Base-by-base conservation (phyloP, 2,329 filamentous ascomycete genomes). In the Teratosphaeria pseudoeucalypti region DNA sequence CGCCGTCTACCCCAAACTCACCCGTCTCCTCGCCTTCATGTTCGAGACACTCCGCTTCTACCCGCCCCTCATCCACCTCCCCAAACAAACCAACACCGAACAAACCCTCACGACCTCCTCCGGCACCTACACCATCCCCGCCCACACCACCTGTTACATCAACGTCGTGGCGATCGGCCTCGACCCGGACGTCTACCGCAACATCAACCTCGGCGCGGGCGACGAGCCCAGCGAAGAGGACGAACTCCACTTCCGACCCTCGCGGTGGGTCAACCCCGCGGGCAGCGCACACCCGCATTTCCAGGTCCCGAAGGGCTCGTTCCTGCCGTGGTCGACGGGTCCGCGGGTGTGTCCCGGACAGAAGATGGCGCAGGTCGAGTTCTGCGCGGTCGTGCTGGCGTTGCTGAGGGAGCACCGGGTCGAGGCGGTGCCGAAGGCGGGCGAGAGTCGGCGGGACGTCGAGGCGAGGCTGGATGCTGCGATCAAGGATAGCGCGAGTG, bases 301-400 rank as follows among this genome's bases (percentile, higher is more conserved):
- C 58, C 69, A 70, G 16, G 75, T 76, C 0, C 63, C 70, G 0
- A 74, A 73, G 49, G 77, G 77, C 0, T 68, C 71, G 0, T 83
- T 76, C 61, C 52, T 77, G 1, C 75, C 80, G 0, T 83, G 80
- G 79, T 76, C 77, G 0, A 67, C 63, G 3, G 80, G 81, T 0
- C 78, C 79, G 11, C 67, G 81, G 5, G 68, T 78, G 3, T 83
- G 81, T 65, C 79, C 79, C 0, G 81, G 81, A 0, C 74, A 78
- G 71, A 82, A 81, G 64, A 79, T 83, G 73, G 73, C 79, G 1
- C 78, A 83, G 68, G 80, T 83, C 2, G 81, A 83, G 66, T 82
- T 82, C 66, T 75, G 77, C 3, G 75, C 74, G 12, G 74, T 78
- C 2, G 65, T 83, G 27, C 66, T 75, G 59, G 72, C 73, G 1